Evolutionary conservation across 2,329 filamentous ascomycete species (phyloP).

Genomic region (Stachybotrys chartarum): DNA sequence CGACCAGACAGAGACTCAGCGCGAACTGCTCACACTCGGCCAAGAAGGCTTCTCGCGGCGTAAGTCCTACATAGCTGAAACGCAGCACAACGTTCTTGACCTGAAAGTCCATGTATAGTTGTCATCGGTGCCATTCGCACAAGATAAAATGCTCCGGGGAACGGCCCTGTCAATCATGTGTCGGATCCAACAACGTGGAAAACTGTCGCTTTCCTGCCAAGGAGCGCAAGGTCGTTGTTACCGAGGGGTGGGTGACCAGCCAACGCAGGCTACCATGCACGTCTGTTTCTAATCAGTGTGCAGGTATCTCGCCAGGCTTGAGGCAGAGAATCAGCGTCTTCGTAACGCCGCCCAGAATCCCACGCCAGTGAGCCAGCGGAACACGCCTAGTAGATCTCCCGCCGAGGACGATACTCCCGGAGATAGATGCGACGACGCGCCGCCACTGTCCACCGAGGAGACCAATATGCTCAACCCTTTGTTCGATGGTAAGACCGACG

Average conservation of each 20-base stretch:
- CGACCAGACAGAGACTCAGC: no score
- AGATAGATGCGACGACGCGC: constrained; percentile 1
- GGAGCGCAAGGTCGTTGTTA: constrained; percentile 32
- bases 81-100: background rate
- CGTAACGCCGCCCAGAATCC: constrained; percentile 3
- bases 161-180: constrained; percentile 32
- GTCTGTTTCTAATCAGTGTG: background rate
- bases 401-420: background rate
- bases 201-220: constrained; percentile 31
- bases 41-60: constrained; percentile 16
- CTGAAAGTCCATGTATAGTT: constrained; percentile 11
- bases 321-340: constrained; percentile 10
- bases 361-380: constrained; percentile 4
- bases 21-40: constrained; percentile 8
- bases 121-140: constrained; percentile 34
- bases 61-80: constrained; percentile 4
- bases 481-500: constrained; percentile 14
- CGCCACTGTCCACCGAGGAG: constrained; percentile 14
- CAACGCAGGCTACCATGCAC: background rate
- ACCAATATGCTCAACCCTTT: constrained; percentile 19
- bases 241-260: constrained; percentile 3
- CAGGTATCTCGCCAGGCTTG: constrained; percentile 10
- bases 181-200: constrained; percentile 23
- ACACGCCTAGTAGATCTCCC: background rate
- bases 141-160: constrained; percentile 40